Base-by-base conservation (phyloP, 2,329 filamentous ascomycete species). In the Neofusicoccum kwambonambiense region DNA sequence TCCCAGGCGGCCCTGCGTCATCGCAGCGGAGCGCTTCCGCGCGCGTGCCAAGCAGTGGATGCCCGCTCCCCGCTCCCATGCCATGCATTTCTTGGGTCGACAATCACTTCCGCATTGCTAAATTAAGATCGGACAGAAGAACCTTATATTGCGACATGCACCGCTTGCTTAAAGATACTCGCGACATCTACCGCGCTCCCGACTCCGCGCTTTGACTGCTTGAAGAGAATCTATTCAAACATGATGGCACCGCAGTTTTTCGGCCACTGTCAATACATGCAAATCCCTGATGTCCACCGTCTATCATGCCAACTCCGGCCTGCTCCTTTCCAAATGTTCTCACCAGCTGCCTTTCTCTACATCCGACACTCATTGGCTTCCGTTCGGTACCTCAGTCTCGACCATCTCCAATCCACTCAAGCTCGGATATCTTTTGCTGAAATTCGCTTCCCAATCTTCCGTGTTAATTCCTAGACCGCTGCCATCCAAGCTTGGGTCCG, bases 341-440 rank as follows among this genome's bases (percentile, higher is more conserved):
- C 31, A 22, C 37, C 11, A 22, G 7, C 22, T 35, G 6, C 39
- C 35, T 34, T 37, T 27, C 27, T 51, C 50, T 22, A 56, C 19
- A 56, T 19, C 31, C 39, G 13, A 13, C 39, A 27, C 12, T 47
- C 47, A 56, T 5, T 50, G 50, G 27, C 41, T n/a, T 41, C 50
- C 51, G 5, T 49, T 58, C 13, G 62, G 62, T 51, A 78, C 77
- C 69, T 86, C 90, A 66, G 88, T 86, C 79, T 95, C 91, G n/a
- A 92, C 90, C 88, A 94, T 91, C 80, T 97, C 93, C 70, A 97
- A 86, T 9, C 92, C 86, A 64, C 88, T 89, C 65, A 98, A 80
- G 74, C 90, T 96, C 0, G 94, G 94, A 77, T 93, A 97, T 65
- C 92, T 84, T 77, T 93, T 93, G 67, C 89, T 89, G 75, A 98